Conservation (phyloP, 164 flowering plant genomes). For the Litsea cubeba region DNA sequence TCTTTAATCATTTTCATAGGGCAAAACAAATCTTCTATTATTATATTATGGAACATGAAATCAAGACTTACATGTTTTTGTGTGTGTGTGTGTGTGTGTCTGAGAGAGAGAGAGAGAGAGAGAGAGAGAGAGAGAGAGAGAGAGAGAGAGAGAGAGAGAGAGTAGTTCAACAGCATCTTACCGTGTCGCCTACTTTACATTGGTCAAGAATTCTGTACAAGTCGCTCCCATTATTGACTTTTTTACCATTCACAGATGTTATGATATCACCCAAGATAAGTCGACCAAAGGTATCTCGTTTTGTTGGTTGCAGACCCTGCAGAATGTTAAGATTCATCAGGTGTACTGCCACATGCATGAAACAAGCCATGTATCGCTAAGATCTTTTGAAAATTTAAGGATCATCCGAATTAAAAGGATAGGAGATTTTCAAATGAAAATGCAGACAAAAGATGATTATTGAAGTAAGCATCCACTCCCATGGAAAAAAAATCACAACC, state of each 20-base stretch:
- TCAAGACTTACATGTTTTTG: neutral
- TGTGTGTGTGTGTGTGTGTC: neutral
- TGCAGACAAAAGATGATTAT: too few species aligned
- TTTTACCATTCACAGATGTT: conserved; percentile 86
- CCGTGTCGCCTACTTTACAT: conserved; percentile 88
- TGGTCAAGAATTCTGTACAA: conserved; percentile 96
- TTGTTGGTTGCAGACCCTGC: conserved; percentile 80
- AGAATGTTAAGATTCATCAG: conserved; percentile 6
- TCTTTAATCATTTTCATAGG: too few species aligned
- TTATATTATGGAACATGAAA: neutral
- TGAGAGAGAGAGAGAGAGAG: neutral
- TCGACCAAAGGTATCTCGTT: conserved; percentile 89
- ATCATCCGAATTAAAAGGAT: too few species aligned
- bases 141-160: too few species aligned
- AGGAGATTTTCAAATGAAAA: too few species aligned
- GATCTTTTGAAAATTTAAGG: too few species aligned
- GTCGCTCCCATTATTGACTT: conserved; percentile 84
- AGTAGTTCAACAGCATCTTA: conserved; percentile 16
- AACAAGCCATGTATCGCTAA: neutral
- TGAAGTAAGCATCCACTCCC: too few species aligned
- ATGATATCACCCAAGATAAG: conserved; percentile 90
- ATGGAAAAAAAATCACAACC: too few species aligned
- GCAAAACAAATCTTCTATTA: too few species aligned
- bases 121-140: too few species aligned
- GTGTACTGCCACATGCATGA: neutral